Evolutionary conservation across 257 asterid genomes (phyloP).

Genomic region (Ophiorrhiza pumila): DNA sequence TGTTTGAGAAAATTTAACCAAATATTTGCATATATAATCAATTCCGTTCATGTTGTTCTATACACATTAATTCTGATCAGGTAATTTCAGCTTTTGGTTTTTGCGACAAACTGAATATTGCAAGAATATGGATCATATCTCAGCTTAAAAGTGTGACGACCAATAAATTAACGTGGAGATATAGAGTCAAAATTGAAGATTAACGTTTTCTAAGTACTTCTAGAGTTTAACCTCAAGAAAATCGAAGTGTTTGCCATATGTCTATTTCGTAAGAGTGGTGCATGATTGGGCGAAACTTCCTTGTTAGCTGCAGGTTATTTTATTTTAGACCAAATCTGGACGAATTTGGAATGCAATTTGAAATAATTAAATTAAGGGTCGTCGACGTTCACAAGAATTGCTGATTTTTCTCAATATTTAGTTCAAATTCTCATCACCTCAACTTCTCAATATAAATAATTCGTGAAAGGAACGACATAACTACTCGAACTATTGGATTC

Average conservation of each 20-base stretch:
- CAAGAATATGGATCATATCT: background rate
- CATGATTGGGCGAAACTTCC: background rate
- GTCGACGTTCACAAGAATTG: too few species aligned
- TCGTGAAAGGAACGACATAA: too few species aligned
- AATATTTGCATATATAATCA: background rate
- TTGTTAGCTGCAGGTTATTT: background rate
- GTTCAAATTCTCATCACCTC: too few species aligned
- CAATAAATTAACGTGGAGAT: background rate
- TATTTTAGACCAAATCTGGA: background rate
- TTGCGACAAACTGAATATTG: background rate
- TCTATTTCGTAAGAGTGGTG: background rate
- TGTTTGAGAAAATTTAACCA: background rate
- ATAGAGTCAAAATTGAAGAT: background rate
- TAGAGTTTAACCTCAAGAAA: background rate
- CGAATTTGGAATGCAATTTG: too few species aligned
- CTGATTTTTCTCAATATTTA: too few species aligned
- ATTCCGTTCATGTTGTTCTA: background rate
- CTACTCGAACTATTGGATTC: too few species aligned
- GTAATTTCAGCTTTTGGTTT: background rate
- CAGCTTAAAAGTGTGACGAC: background rate
- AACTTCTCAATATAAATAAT: too few species aligned
- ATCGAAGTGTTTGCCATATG: background rate
- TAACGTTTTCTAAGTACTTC: too few species aligned
- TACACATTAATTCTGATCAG: too few species aligned
- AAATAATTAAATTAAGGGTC: too few species aligned